phyloP scores from a whole-genome alignment of 306 rosid genomes.

The Alnus rubra region DNA sequence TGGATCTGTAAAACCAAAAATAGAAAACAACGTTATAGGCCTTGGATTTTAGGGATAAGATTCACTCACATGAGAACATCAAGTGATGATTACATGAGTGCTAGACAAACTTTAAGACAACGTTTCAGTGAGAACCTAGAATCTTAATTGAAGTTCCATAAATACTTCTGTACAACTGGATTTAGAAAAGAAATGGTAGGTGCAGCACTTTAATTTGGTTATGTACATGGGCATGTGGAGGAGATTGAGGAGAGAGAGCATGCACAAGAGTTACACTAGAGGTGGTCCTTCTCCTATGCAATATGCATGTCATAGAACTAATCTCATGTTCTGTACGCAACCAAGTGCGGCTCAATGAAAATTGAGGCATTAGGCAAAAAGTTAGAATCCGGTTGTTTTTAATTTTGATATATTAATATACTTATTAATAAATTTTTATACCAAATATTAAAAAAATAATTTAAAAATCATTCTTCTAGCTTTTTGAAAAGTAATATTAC shows the following conservation, averaged over 20 bases:
- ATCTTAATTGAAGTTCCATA: not conserved
- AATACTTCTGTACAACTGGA: not conserved
- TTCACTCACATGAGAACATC: not conserved
- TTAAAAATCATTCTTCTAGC: too few relatives aligned
- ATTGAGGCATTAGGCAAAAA: too few relatives aligned
- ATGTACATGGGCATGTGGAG: not conserved
- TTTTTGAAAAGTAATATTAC: too few relatives aligned
- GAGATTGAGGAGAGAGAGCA: slow-evolving; percentile 9
- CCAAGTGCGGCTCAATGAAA: too few relatives aligned
- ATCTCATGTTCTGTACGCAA: not conserved
- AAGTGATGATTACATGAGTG: not conserved
- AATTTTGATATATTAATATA: too few relatives aligned
- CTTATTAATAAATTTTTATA: too few relatives aligned
- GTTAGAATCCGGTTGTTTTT: too few relatives aligned
- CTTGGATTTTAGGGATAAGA: not conserved
- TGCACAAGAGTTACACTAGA: not conserved
- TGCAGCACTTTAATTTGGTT: slow-evolving; percentile 12
- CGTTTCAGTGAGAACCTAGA: not conserved
- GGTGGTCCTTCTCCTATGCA: not conserved
- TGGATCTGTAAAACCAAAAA: slow-evolving; percentile 64
- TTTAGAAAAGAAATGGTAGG: slow-evolving; percentile 2
- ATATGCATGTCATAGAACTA: not conserved
- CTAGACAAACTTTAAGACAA: not conserved
- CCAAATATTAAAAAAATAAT: too few relatives aligned
- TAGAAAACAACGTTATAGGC: not conserved